phyloP scores from a whole-genome alignment of 768 basidiomycete genomes.

The Collybiopsis luxurians region DNA sequence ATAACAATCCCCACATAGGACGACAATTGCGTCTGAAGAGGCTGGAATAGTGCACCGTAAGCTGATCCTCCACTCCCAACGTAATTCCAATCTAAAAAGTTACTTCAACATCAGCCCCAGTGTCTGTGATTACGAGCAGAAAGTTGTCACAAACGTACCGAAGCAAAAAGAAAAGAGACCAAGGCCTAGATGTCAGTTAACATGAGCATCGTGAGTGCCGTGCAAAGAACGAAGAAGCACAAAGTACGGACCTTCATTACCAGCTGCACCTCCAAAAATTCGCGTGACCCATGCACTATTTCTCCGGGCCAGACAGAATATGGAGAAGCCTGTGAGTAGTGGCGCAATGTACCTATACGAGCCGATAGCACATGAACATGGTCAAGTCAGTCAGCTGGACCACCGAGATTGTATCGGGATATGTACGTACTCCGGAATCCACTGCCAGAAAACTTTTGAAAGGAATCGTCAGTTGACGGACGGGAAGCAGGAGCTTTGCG shows the following conservation, averaged over 20 bases:
- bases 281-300: slow-evolving; percentile 38
- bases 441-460: slow-evolving; percentile 14
- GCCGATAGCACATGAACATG: neutral
- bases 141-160: neutral
- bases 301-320: slow-evolving; percentile 40
- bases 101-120: neutral
- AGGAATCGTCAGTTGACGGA: too few relatives aligned
- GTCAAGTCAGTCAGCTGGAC: neutral
- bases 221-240: neutral
- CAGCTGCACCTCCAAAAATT: slow-evolving; percentile 48
- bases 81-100: slow-evolving; percentile 34
- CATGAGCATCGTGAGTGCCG: neutral
- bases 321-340: slow-evolving; percentile 38
- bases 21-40: slow-evolving; percentile 34
- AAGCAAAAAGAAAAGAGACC: slow-evolving; percentile 32
- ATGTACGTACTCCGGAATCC: slow-evolving; percentile 14
- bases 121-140: too few relatives aligned
- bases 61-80: slow-evolving; percentile 34
- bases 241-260: slow-evolving; percentile 38
- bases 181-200: slow-evolving; percentile 3
- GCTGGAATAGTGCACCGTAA: slow-evolving; percentile 40
- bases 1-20: slow-evolving; percentile 16
- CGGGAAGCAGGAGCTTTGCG: too few relatives aligned
- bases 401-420: neutral
- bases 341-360: slow-evolving; percentile 35